Base-by-base conservation (phyloP, 139 green algal species). In the Chara braunii region DNA sequence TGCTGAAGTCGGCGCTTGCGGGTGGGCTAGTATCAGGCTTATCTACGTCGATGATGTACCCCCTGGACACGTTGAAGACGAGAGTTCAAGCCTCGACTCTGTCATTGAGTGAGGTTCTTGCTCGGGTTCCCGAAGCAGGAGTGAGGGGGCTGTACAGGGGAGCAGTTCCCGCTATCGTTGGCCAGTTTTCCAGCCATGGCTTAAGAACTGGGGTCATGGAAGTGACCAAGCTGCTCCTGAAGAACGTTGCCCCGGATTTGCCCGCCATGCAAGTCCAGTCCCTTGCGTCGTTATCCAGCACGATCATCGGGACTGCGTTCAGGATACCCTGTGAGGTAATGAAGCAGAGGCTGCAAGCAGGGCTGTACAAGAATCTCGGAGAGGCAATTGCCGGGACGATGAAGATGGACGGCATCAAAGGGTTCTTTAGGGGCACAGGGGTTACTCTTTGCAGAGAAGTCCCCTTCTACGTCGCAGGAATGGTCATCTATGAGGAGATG, bases 21-120 rank as follows among this genome's bases (percentile, higher is more conserved):
- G 83, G 85, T 43, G 85, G 69, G 33, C 36, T 87, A 7, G 77
- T 78, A 0, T 85, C 75, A 3, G 75, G 68, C 12, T 43, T 42
- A 42, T 80, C 83, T 40, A 87, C 81, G 0, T 70, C 80, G 18
- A 30, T 68, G 29, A 78, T 89, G 69, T 79, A 87, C 64, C 85
- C 85, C 0, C 32, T 90, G 11, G 85, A 90, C 75, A 88, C 85
- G 2, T 56, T 90, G 1, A 90, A 90, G 67, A 86, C 83, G 33
- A 55, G 81, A 32, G 51, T 90, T 33, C 84, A 90, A 68, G 71
- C 74, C 37, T 82, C 31, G 31, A 53, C 45, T 18, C 26, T 61
- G 23, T 44, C 69, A 3, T 32, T 78, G 4, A 29, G 14, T 8
- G 69, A 78, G 2, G 50, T 78, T 8, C 18, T 78, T 2, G 12